Evolutionary conservation across 177 flowering plant genomes (phyloP).

Genomic region (Vitis hybrid): DNA sequence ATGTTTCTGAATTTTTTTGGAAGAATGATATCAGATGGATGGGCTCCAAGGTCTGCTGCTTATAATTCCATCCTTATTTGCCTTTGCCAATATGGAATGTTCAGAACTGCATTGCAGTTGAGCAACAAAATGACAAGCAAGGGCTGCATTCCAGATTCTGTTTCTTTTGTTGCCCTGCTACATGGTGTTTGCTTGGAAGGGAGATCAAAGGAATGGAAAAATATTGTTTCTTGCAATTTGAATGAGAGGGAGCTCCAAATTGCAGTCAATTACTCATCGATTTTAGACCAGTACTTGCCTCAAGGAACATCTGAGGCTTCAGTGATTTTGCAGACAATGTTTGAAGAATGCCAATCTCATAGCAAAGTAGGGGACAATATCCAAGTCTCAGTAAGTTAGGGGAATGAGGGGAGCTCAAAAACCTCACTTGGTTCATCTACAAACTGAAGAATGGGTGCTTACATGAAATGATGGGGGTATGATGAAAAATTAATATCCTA

Average conservation of each 20-base stretch:
- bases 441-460: constrained; percentile 2
- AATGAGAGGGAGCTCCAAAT: constrained; percentile 40
- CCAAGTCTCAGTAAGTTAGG: constrained; percentile 18
- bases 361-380: constrained; percentile 11
- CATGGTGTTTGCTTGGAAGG: constrained; percentile 68
- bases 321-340: constrained; percentile 40
- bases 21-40: constrained; percentile 58
- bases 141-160: constrained; percentile 50
- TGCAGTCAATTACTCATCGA: constrained; percentile 51
- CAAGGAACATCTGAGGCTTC: constrained; percentile 50
- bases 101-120: constrained; percentile 50
- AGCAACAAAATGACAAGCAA: constrained; percentile 43
- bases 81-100: constrained; percentile 67
- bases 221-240: constrained; percentile 35
- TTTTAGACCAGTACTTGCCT: constrained; percentile 41
- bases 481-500: not conserved
- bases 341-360: constrained; percentile 33
- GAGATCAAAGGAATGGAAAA: constrained; percentile 58
- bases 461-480: not conserved
- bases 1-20: constrained; percentile 39
- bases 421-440: not conserved
- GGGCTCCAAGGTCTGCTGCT: constrained; percentile 46
- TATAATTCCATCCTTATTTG: constrained; percentile 58
- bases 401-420: not conserved
- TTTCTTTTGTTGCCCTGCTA: constrained; percentile 59